phyloP scores from a whole-genome alignment of 2,329 filamentous ascomycete genomes.

The Alternaria infectoria region DNA sequence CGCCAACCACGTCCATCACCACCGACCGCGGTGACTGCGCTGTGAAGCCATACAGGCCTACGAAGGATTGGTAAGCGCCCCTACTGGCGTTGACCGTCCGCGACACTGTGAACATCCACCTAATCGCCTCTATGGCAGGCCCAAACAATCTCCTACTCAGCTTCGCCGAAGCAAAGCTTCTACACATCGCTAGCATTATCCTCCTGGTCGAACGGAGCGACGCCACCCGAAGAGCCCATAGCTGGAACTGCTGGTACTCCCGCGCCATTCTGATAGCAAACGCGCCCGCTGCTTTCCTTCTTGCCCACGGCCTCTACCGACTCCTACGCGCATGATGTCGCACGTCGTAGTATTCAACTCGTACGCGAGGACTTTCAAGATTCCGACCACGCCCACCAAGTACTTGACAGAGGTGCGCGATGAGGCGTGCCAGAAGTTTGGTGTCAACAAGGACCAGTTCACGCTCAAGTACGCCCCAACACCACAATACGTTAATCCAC shows the following conservation, averaged over 20 bases:
- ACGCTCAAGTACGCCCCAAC: slow-evolving; percentile 72
- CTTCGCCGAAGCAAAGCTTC: slow-evolving; percentile 40
- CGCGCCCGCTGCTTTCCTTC: slow-evolving; percentile 31
- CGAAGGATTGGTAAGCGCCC: slow-evolving; percentile 23
- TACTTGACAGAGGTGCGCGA: slow-evolving; percentile 84
- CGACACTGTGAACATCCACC: slow-evolving; percentile 14
- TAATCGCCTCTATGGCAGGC: slow-evolving; percentile 41
- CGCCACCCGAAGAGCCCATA: slow-evolving; percentile 30
- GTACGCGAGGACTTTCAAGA: slow-evolving; percentile 74
- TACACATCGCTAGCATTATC: slow-evolving; percentile 40
- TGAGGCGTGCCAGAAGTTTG: slow-evolving; percentile 85
- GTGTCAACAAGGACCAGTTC: slow-evolving; percentile 73
- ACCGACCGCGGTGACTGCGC: neutral
- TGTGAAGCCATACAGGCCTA: neutral
- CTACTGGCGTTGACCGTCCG: slow-evolving; percentile 18
- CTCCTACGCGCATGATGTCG: slow-evolving; percentile 70
- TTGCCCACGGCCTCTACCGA: slow-evolving; percentile 34
- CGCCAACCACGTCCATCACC: neutral
- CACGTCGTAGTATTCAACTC: slow-evolving; percentile 88
- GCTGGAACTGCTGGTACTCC: slow-evolving; percentile 36
- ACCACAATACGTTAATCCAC: neutral
- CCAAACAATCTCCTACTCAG: slow-evolving; percentile 38
- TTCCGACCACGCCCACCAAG: slow-evolving; percentile 84
- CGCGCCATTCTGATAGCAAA: slow-evolving; percentile 32
- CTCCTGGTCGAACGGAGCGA: slow-evolving; percentile 38